Evolutionary conservation across 2,329 filamentous ascomycete species (phyloP), one percentile per base, ranked within the genome.

Genomic region (Ilyonectria mors-panacis): DNA sequence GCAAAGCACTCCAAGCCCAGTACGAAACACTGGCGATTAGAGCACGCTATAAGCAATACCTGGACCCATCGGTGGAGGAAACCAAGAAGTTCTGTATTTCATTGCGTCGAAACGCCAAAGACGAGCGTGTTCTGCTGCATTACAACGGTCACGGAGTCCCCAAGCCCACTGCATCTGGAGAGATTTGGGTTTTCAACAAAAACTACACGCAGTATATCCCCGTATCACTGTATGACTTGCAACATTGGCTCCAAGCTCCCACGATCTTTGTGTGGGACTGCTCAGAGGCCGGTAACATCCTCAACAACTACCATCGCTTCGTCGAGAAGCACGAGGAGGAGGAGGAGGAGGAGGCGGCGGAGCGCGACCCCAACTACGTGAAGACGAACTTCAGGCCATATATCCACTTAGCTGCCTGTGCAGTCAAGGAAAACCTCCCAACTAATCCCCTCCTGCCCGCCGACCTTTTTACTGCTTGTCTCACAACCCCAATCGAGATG

Each of bases 111-210:
- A 98, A 97, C 78, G 95, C 96, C 55, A 97, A 98, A 80, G 95
- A 98, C 65, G 96, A 99, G 83, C 88, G 96, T 56, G 94, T 99
- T 2, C 85, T 99, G n/a, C 94, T 99, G 75, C 96, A 99, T 79
- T 99, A 99, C 85, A 99, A 99, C 76, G 96, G 96, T 17, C 96
- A 99, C 80, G 96, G 96, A 53, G 96, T 99, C 12, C 96, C 96
- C 1, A 94, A 98, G 77, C 96, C 96, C 3, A 99, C 96, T 1
- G 91, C 93, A 3, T 98, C 95, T 5, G 96, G 96, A 15, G 96
- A 99, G 80, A 97, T 99, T 21, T 99, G 96, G 96, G 97, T 98
- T 6, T 99, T 99, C 81, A 99, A 99, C 82, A 95, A 96, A 75
- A 98, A 94, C 73, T 99, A 98, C 79, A 99, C 96, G 0, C 96